These are phyloP conservation scores for Schizothecium vesticola DNA, from an alignment of 495 filamentous ascomycete species.

Conservation along the genomic window DNA sequence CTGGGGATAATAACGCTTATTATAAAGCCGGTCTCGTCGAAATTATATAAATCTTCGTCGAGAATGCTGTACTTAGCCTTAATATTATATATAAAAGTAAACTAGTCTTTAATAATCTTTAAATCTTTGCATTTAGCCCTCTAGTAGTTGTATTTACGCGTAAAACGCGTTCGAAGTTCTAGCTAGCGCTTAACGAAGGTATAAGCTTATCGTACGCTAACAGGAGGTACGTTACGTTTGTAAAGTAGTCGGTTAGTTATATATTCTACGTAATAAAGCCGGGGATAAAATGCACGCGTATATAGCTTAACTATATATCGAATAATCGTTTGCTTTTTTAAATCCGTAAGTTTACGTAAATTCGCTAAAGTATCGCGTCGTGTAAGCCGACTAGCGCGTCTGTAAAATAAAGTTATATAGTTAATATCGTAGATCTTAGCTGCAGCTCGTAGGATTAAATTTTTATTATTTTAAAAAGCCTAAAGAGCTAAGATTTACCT, in stretches of 20 bases:
- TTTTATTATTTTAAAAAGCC: too few species aligned
- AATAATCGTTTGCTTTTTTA: slow-evolving; percentile 2
- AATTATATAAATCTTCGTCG: too few species aligned
- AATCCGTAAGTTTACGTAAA: not conserved
- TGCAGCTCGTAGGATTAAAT: too few species aligned
- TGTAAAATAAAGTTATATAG: not conserved
- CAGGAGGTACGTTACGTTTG: not conserved
- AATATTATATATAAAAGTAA: slow-evolving; percentile 3
- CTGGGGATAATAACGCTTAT: too few species aligned
- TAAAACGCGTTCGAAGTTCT: not conserved
- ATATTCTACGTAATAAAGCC: slow-evolving; percentile 4
- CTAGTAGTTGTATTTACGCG: slow-evolving; percentile 2
- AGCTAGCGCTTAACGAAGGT: not conserved
- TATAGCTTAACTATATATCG: not conserved
- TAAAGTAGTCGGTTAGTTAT: not conserved
- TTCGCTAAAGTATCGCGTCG: not conserved
- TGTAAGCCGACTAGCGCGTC: not conserved
- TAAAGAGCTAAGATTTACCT: too few species aligned
- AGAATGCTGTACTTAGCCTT: slow-evolving; percentile 2
- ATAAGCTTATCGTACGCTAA: not conserved
- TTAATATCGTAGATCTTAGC: too few species aligned
- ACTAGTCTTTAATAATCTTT: too few species aligned
- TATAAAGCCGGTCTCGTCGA: too few species aligned
- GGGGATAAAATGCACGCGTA: not conserved
- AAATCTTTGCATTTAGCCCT: slow-evolving; percentile 4